Conservation (phyloP, 371 early-diverging fungal genomes). For the Basidiobolus meristosporus region DNA sequence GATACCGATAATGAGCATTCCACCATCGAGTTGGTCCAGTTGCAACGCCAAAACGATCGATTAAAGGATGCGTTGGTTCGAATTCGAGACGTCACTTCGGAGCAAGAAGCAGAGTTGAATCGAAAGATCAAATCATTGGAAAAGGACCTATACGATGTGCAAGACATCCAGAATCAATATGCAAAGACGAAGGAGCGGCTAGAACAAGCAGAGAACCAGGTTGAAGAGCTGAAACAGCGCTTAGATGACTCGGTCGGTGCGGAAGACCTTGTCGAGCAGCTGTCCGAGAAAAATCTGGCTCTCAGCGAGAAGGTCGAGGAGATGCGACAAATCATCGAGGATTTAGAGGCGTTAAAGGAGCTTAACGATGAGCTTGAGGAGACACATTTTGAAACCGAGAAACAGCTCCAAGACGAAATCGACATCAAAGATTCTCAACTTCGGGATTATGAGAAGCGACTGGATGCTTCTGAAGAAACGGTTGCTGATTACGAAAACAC, state of each 20-base stretch:
- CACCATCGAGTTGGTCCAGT: conserved; percentile 35
- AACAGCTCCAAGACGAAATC: conserved; percentile 68
- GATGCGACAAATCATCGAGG: conserved; percentile 52
- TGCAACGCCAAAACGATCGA: conserved; percentile 69
- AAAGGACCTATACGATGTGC: too few species aligned
- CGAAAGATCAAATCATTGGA: conserved; percentile 44
- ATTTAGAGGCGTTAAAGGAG: conserved; percentile 75
- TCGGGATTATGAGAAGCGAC: conserved; percentile 28
- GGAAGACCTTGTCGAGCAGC: conserved; percentile 21
- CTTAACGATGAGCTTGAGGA: conserved; percentile 84
- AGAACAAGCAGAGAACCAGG: conserved; percentile 30
- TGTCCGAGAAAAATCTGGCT: conserved; percentile 14
- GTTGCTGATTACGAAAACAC: conserved; percentile 71
- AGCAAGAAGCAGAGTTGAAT: conserved; percentile 46
- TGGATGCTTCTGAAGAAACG: conserved; percentile 56
- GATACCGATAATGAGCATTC: too few species aligned
- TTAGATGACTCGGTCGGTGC: conserved; percentile 69
- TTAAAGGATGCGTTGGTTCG: conserved; percentile 67
- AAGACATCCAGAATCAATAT: too few species aligned
- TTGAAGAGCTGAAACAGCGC: conserved; percentile 64
- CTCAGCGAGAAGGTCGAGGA: conserved; percentile 44
- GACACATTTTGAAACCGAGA: conserved; percentile 68
- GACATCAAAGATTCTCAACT: conserved; percentile 50
- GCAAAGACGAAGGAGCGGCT: conserved; percentile 30
- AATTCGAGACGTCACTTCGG: conserved; percentile 59